A percentile compares a stretch with the other conserved stretches of the same genome.
phyloP scores from a whole-genome alignment of 768 basidiomycete genomes.

The Cubamyces sp. region DNA sequence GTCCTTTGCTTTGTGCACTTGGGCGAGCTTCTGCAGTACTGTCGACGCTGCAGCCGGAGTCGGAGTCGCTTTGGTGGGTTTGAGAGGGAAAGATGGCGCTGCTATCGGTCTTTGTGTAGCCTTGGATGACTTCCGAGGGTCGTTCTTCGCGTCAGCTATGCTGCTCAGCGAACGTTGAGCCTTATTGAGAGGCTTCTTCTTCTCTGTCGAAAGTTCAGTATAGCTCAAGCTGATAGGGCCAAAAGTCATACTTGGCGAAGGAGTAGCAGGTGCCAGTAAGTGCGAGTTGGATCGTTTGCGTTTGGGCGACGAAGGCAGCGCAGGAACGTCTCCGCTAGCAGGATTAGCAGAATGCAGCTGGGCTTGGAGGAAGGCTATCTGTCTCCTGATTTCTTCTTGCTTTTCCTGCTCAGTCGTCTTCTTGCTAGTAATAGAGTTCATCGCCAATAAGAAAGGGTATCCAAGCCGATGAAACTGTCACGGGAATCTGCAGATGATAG shows the following conservation, averaged over 20 bases:
- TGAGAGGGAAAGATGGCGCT: constrained; percentile 5
- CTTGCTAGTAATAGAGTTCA: constrained; percentile 25
- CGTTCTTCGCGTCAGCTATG: background rate
- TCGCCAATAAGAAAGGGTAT: background rate
- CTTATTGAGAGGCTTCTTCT: constrained; percentile 47
- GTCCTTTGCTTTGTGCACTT: constrained; percentile 15
- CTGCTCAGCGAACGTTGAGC: background rate
- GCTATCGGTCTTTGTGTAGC: background rate
- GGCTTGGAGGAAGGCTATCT: constrained; percentile 61
- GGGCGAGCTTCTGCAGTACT: constrained; percentile 55
- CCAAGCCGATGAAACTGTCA: background rate
- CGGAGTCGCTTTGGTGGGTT: background rate
- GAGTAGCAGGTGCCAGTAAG: constrained; percentile 57
- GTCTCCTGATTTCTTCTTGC: constrained; percentile 53
- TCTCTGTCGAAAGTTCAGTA: constrained; percentile 37
- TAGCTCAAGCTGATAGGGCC: background rate
- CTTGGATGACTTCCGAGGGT: background rate
- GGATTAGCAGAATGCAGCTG: constrained; percentile 47
- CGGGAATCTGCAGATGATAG: background rate
- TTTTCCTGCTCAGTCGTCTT: constrained; percentile 26
- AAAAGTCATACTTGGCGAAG: constrained; percentile 65
- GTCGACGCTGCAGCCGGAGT: constrained; percentile 50
- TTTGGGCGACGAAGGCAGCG: constrained; percentile 47
- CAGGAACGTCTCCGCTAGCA: background rate
- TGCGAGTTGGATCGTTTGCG: constrained; percentile 46